Evolutionary conservation across 139 green algal genomes (phyloP).

Genomic region (Chlorella sorokiniana): DNA sequence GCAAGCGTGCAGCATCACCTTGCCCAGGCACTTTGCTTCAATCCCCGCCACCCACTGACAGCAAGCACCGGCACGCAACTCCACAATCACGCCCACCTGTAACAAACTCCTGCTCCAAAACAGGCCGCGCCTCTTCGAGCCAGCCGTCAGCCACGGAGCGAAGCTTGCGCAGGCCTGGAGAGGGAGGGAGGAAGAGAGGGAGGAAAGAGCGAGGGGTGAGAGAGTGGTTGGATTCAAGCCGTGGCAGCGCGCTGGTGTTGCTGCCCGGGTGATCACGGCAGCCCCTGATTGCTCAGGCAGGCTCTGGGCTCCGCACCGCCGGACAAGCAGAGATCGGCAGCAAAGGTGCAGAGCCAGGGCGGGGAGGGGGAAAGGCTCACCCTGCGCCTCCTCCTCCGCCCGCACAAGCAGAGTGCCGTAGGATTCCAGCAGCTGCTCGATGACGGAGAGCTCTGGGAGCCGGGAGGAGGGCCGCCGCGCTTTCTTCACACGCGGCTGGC

Average conservation of each 20-base stretch:
- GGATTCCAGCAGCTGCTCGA: constrained; percentile 29
- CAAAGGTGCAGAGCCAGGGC: too few relatives aligned
- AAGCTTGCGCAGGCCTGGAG: constrained; percentile 26
- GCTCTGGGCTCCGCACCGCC: too few relatives aligned
- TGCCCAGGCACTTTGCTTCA: neutral
- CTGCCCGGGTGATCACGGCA: too few relatives aligned
- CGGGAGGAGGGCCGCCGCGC: constrained; percentile 15
- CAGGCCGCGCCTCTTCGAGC: constrained; percentile 35
- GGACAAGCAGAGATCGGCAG: too few relatives aligned
- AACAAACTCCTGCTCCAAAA: constrained; percentile 40
- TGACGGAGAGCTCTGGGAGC: constrained; percentile 14
- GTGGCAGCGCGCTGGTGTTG: too few relatives aligned
- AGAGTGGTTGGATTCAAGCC: neutral
- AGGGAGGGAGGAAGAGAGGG: neutral
- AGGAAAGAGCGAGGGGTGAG: neutral
- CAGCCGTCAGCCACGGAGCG: constrained; percentile 19
- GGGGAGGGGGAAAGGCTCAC: neutral
- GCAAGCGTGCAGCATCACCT: neutral
- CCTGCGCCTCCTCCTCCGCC: constrained; percentile 4
- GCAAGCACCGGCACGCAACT: neutral
- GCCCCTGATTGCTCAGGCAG: too few relatives aligned
- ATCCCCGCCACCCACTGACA: neutral
- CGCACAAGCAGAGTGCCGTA: constrained; percentile 28
- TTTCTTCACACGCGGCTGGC: too few relatives aligned
- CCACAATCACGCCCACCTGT: neutral